Evolutionary conservation across 306 rosid species (phyloP).

Genomic region (Comarum palustre): DNA sequence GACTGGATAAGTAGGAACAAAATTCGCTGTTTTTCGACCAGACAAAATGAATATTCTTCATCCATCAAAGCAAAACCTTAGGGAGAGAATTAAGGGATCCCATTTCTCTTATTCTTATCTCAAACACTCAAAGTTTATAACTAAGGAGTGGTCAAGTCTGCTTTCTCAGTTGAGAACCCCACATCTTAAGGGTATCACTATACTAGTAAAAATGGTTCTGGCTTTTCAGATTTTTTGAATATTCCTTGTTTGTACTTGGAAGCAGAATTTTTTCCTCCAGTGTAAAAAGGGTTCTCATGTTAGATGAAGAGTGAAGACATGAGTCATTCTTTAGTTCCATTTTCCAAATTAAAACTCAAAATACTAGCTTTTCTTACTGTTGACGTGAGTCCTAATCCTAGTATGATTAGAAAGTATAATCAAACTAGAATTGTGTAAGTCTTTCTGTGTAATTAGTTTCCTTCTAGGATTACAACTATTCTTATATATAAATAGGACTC

Average conservation of each 20-base stretch:
- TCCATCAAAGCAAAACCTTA: constrained; percentile 29
- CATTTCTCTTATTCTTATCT: constrained; percentile 34
- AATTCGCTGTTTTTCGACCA: constrained; percentile 40
- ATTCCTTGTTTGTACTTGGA: constrained; percentile 63
- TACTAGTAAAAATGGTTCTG: constrained; percentile 43
- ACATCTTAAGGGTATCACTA: constrained; percentile 33
- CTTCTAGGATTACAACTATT: no score
- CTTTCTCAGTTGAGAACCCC: constrained; percentile 48
- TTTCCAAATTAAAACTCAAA: background rate
- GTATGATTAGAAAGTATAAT: no score
- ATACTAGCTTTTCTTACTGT: no score
- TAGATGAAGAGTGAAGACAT: background rate
- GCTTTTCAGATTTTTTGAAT: constrained; percentile 56
- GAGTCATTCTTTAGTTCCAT: background rate
- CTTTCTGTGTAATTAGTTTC: no score
- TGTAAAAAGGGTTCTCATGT: constrained; percentile 40
- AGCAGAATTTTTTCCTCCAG: constrained; percentile 28
- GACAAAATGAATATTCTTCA: constrained; percentile 71
- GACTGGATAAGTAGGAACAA: constrained; percentile 58
- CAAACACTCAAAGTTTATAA: constrained; percentile 14
- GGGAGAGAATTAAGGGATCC: constrained; percentile 38
- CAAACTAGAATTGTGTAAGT: no score
- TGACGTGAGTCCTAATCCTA: no score
- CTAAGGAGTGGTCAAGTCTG: constrained; percentile 43
- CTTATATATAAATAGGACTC: no score